Base-by-base conservation (phyloP, 768 basidiomycete genomes). In the Scleroderma citrinum region DNA sequence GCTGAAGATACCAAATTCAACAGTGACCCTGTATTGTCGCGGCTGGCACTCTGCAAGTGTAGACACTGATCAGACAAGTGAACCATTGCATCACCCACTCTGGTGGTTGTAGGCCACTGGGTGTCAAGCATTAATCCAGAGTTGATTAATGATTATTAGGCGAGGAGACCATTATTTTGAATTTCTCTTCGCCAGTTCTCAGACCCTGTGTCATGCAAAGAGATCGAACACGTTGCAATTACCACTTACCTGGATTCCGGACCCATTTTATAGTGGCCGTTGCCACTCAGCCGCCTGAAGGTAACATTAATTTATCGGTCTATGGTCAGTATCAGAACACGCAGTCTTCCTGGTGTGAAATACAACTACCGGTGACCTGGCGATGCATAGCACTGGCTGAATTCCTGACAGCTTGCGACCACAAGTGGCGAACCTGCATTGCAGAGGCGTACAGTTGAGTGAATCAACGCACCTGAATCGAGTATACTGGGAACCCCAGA, bases 1-100 rank as follows among this genome's bases (percentile, higher is more conserved):
- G 61, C 5, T 42, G 53, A 46, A 34, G 56, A 61, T 67, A 58
- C 57, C 57, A 64, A 67, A 66, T 63, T 63, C 57, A 51, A 55
- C 26, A 5, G 26, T 29, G 26, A 5, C 8, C 26, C 26, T 5
- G 26, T 29, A 29, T 8, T 5, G 4, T 8, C 26, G 26, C 26
- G 26, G 26, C 26, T 29, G 26, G 26, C 26, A 29, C 26, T 29
- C 5, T 29, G 8, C 8, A 8, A 29, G 26, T 29, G 26, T 29
- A 4, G 26, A 29, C 26, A 29, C 26, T 29, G 26, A 29, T 29
- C 26, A 29, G 8, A 29, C 26, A 8, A 29, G 55, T 60, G 26
- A 55, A 57, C 62, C 65, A 50, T 60, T 63, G 60, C 26, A 29
- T 29, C 26, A 29, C 26, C 26, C 26, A 29, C 8, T 29, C 8